Base-by-base conservation (phyloP, 345 rosid species). In the Gossypium arboreum region DNA sequence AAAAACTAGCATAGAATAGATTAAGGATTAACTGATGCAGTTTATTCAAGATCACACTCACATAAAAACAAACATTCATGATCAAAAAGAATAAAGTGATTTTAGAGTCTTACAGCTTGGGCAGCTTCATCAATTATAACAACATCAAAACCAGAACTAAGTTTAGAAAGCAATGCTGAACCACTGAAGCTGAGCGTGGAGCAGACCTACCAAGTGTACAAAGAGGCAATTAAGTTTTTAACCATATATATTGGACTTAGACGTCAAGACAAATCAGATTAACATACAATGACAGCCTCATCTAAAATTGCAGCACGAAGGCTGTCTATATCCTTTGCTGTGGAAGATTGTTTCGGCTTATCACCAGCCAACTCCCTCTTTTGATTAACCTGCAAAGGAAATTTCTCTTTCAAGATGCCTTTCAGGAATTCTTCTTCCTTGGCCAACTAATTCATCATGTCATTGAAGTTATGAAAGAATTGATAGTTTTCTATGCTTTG, bases 91-190 rank as follows among this genome's bases (percentile, higher is more conserved):
- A 63, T 11, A 55, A 8, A 39, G 55, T 56, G 48, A 70, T 69
- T 24, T 22, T 9, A 67, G 68, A 69, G 75, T 76, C 96, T 88
- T 83, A 93, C 99, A 80, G 99, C 99, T 86, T 93, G 98, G 75
- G 99, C 99, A 77, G 99, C 99, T 86, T 95, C 99, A 79, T 95
- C 99, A 43, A 95, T 89, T 69, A 95, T 93, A 75, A 93, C 99
- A 41, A 95, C 92, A 91, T 95, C 99, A 68, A 93, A 95, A 82
- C 90, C 85, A 68, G 86, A 90, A 69, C 56, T 90, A 72, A 82
- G 73, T 83, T 89, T 93, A 69, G 89, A 78, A 71, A 95, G 88
- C 75, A 91, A 80, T 64, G 88, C 73, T 0, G 98, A 91, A 70
- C 98, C 98, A 71, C 98, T 95, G 86, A 95, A 93, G 84, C 99